Conservation (phyloP, 1,284 basidiomycete genomes). For the Naganishia cerealis region DNA sequence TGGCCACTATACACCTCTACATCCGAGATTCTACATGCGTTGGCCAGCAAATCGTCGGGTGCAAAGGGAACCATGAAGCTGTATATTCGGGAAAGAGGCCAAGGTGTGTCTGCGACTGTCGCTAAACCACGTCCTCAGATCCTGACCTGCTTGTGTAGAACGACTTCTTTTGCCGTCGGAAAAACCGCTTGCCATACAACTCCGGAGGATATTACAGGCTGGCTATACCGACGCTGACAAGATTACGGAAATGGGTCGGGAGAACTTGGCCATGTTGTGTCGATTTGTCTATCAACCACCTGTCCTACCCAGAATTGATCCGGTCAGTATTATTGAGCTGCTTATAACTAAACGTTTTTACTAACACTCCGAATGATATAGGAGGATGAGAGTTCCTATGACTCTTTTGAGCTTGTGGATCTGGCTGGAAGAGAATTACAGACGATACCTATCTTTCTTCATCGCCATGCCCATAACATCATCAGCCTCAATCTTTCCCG, state of each 20-base stretch:
- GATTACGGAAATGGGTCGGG: slow-evolving; percentile 74
- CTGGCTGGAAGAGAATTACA: slow-evolving; percentile 79
- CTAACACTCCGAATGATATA: slow-evolving; percentile 41
- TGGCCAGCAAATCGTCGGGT: slow-evolving; percentile 61
- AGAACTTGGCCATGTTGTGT: slow-evolving; percentile 81
- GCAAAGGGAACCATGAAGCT: slow-evolving; percentile 66
- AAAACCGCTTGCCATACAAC: slow-evolving; percentile 79
- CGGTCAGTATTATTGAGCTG: slow-evolving; percentile 56
- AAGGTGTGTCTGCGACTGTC: slow-evolving; percentile 61
- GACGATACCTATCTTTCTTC: slow-evolving; percentile 85
- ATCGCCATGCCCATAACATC: slow-evolving; percentile 82
- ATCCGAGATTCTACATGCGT: slow-evolving; percentile 64
- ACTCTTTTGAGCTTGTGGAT: slow-evolving; percentile 79
- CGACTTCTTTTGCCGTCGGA: slow-evolving; percentile 78
- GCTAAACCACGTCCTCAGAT: neutral
- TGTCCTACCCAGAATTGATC: slow-evolving; percentile 61
- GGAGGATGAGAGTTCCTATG: slow-evolving; percentile 71
- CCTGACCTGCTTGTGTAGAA: slow-evolving; percentile 58
- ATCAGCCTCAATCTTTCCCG: slow-evolving; percentile 84
- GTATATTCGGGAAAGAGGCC: slow-evolving; percentile 77
- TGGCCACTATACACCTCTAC: slow-evolving; percentile 70
- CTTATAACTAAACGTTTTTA: slow-evolving; percentile 12
- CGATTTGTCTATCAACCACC: slow-evolving; percentile 70
- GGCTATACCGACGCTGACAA: slow-evolving; percentile 85
- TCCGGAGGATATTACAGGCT: slow-evolving; percentile 80